These are phyloP conservation scores for Puccinia sorghi DNA, from an alignment of 1,284 basidiomycete genomes.

Conservation along the genomic window DNA sequence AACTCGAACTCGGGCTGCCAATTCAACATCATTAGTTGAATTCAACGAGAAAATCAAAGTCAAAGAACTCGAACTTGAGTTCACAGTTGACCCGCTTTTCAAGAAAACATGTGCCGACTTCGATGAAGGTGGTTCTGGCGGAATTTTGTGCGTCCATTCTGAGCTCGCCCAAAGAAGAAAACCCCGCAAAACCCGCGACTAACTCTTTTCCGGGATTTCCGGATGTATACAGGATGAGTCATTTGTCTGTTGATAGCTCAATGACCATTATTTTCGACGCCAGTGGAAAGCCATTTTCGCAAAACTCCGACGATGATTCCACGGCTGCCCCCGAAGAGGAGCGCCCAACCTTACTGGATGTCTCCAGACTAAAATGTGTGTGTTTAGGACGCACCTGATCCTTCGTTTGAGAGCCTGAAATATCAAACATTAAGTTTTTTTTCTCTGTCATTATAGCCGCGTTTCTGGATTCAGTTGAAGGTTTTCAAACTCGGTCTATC, in stretches of 20 bases:
- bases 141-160: constrained; percentile 60
- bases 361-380: constrained; percentile 61
- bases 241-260: constrained; percentile 72
- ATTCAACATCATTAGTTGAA: constrained; percentile 69
- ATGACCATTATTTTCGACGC: constrained; percentile 95
- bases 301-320: constrained; percentile 64
- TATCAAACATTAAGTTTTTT: background rate
- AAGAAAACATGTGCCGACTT: constrained; percentile 98
- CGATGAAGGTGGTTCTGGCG: constrained; percentile 95
- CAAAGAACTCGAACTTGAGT: constrained; percentile 83
- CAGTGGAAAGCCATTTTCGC: constrained; percentile 60
- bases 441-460: constrained; percentile 50
- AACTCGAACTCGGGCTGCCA: constrained; percentile 58
- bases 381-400: background rate
- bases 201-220: constrained; percentile 65
- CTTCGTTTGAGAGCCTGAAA: too few species aligned
- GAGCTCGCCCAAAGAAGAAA: background rate
- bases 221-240: constrained; percentile 60
- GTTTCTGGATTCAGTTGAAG: constrained; percentile 70
- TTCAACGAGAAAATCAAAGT: constrained; percentile 75
- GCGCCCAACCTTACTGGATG: constrained; percentile 52
- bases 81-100: constrained; percentile 93
- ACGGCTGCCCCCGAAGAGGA: constrained; percentile 63
- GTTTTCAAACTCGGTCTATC: constrained; percentile 70
- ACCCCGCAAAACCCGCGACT: constrained; percentile 61